A percentile compares a stretch with the other conserved stretches of the same genome.
Conservation (phyloP, 805 yeast species). For the Candida xyloterini region DNA sequence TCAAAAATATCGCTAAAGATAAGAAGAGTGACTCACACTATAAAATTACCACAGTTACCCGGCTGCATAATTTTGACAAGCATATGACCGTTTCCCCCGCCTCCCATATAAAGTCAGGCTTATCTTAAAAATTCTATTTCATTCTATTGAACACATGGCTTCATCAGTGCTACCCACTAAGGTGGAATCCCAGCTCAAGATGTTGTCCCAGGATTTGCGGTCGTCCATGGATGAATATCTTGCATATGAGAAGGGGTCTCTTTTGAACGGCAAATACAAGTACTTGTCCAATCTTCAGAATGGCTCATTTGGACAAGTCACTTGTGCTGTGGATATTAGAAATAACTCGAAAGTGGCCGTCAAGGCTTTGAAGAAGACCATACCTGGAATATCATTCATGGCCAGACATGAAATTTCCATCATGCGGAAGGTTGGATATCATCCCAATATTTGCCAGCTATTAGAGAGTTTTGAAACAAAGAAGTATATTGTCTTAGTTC, state of each 20-base stretch:
- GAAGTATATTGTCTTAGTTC: conserved; percentile 50
- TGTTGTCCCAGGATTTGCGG: conserved; percentile 23
- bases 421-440: conserved; percentile 41
- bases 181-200: conserved; percentile 16
- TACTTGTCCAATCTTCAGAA: conserved; percentile 46
- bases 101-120: conserved; percentile 7
- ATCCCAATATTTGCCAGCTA: conserved; percentile 56
- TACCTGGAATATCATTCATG: conserved; percentile 40
- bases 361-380: conserved; percentile 48
- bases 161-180: conserved; percentile 17
- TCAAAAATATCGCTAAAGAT: conserved; percentile 5
- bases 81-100: conserved; percentile 10
- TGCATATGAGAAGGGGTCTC: conserved; percentile 38
- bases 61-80: conserved; percentile 6
- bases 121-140: conserved; percentile 1
- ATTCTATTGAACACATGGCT: conserved; percentile 7
- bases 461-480: conserved; percentile 55
- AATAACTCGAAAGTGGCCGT: conserved; percentile 44
- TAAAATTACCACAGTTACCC: conserved; percentile 4
- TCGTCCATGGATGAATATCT: conserved; percentile 38
- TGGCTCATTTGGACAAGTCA: conserved; percentile 63
- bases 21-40: conserved; percentile 10
- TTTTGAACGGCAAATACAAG: conserved; percentile 40
- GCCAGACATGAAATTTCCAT: conserved; percentile 54
- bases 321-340: conserved; percentile 44